phyloP scores from a whole-genome alignment of 371 early-diverging fungal species.

The Syncephalastrum contaminatum region DNA sequence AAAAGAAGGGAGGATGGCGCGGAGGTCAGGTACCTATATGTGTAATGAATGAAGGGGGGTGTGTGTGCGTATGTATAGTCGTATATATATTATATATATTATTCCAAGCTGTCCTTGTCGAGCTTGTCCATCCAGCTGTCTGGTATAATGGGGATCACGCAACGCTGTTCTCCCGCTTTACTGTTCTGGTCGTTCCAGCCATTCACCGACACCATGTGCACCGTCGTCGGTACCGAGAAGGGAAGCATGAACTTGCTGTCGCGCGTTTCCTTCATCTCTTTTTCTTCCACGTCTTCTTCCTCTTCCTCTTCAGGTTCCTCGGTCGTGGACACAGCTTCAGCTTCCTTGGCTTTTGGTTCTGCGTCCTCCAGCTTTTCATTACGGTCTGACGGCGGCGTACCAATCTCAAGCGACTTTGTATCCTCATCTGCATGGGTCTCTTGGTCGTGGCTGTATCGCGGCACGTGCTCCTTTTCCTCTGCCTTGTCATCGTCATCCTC shows the following conservation, averaged over 20 bases:
- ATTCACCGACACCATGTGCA: slow-evolving; percentile 29
- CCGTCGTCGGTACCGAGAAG: slow-evolving; percentile 51
- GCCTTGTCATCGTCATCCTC: not conserved
- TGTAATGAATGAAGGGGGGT: no score
- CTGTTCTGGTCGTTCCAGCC: slow-evolving; percentile 13
- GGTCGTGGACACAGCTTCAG: not conserved
- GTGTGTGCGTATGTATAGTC: no score
- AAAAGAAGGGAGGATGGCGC: no score
- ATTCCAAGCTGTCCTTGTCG: slow-evolving; percentile 27
- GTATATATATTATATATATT: no score
- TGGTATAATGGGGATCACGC: slow-evolving; percentile 15
- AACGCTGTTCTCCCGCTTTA: slow-evolving; percentile 11
- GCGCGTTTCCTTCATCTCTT: slow-evolving; percentile 46
- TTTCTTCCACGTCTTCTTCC: slow-evolving; percentile 32
- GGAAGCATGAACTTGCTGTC: slow-evolving; percentile 55
- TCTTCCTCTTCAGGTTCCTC: slow-evolving; percentile 24
- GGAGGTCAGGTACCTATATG: no score
- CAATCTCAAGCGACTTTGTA: not conserved
- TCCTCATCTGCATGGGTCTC: no score
- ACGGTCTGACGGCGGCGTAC: not conserved
- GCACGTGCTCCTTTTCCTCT: slow-evolving; percentile 9
- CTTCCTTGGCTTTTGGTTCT: slow-evolving; percentile 1
- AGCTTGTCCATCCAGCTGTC: slow-evolving; percentile 49
- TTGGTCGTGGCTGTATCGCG: no score
- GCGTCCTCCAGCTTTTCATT: not conserved